Base-by-base conservation (phyloP, 2,329 filamentous ascomycete species). In the Stachybotrys chlorohalonatus region DNA sequence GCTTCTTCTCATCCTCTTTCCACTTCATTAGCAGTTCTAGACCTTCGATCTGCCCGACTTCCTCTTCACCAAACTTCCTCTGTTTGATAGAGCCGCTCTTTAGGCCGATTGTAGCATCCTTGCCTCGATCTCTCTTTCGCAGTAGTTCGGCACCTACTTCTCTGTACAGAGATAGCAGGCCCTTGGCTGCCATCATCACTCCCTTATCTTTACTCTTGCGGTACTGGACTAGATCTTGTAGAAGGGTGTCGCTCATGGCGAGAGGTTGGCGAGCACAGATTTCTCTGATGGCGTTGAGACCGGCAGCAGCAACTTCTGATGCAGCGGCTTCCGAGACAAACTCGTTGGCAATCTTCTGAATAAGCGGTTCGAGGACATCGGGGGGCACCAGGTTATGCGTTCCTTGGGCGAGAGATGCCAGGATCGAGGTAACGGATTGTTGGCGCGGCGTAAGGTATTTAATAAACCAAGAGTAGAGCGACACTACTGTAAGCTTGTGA, bases 171-270 rank as follows among this genome's bases (percentile, higher is more conserved):
- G 90, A 90, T 47, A 99, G 77, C 7, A 99, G 76, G 59, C 94
- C 93, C 69, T 94, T 93, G 13, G 93, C 91, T 7, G 94, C 94
- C 94, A 99, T 97, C 82, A 95, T 92, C n/a, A 94, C 89, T 56
- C 93, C 92, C 76, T 97, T 99, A 67, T 99, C 94, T 68, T 99
- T 99, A 67, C 90, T 95, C 77, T 95, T 96, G 57, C 90, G 84
- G 73, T 99, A 97, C 76, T 94, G 88, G 9, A 97, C 91, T 53
- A 99, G 74, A 76, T 99, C 94, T 69, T 99, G 93, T 32, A 99
- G 75, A n/a, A 99, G 74, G 0, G 92, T 96, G 60, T 97, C 92
- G 52, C 85, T 91, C 89, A 99, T 97, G 6, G 92, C 92, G n/a
- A 97, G 76, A 1, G 94, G 93, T 66, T 99, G 94, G 59, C 94